Evolutionary conservation across 257 asterid species (phyloP).

Genomic region (Solanum tarapatanum): DNA sequence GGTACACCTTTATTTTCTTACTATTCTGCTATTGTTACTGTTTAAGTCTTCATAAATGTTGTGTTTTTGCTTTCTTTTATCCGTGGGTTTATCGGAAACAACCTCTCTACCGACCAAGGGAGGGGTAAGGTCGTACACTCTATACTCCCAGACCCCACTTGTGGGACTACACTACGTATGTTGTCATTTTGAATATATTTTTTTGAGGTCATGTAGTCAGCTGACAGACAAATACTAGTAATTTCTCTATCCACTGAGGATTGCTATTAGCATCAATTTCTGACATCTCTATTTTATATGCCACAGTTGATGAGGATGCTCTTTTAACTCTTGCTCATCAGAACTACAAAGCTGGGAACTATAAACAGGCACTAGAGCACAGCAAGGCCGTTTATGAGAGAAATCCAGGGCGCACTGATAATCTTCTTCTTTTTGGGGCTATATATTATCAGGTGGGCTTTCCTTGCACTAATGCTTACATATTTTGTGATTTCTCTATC

Average conservation of each 20-base stretch:
- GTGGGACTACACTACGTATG: not conserved
- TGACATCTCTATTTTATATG: constrained; percentile 6
- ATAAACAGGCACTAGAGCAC: constrained; percentile 81
- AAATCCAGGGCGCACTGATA: constrained; percentile 79
- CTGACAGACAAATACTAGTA: not conserved
- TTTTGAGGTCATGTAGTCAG: not conserved
- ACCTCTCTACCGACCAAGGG: not conserved
- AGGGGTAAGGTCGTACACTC: not conserved
- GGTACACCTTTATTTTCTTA: not conserved
- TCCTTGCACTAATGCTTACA: not conserved
- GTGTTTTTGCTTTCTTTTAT: not conserved
- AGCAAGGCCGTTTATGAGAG: constrained; percentile 83
- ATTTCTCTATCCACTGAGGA: not conserved
- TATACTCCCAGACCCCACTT: not conserved
- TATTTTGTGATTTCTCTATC: not conserved
- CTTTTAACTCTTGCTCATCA: constrained; percentile 86
- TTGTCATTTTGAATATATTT: not conserved
- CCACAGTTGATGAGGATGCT: constrained; percentile 73
- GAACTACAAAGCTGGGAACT: constrained; percentile 79
- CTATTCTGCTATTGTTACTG: not conserved
- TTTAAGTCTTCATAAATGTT: not conserved
- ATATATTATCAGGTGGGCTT: constrained; percentile 72
- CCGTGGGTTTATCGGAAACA: not conserved
- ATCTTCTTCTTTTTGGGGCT: constrained; percentile 94
- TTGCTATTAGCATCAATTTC: not conserved